Base-by-base conservation (phyloP, 768 basidiomycete species). In the Mycena kentingensis region DNA sequence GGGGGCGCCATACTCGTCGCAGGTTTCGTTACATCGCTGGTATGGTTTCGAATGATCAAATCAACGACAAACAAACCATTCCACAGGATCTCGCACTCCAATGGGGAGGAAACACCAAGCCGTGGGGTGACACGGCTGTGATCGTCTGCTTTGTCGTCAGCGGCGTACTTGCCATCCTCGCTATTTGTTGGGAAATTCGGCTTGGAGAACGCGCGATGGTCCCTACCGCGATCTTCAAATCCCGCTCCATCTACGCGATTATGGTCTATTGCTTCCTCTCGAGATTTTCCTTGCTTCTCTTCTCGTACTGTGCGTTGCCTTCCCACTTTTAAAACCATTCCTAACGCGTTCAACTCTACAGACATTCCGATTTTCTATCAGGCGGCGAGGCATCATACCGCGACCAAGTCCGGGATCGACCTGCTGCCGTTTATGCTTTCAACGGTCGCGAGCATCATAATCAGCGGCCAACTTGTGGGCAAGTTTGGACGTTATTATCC, bases 71-170 rank as follows among this genome's bases (percentile, higher is more conserved):
- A n/a, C n/a, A n/a, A n/a, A n/a, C n/a, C n/a, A n/a, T n/a, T n/a
- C n/a, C n/a, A n/a, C n/a, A n/a, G n/a, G n/a, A n/a, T 24, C 63
- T 77, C 6, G 69, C 76, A 5, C 61, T 77, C 1, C 70, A 74
- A 47, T 74, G 72, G 71, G 76, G 75, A 16, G 76, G 76, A 0
- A 71, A 72, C 56, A 59, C 64, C 16, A 72, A 73, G 58, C 62
- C 70, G 0, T 78, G 77, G 77, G 57, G 53, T 47, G 66, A 69
- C 51, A 63, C 61, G 4, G 60, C 64, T 2, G 74, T 74, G 52
- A 55, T 64, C n/a, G 37, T 52, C 21, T 21, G 41, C 39, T 51
- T 51, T 24, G 25, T 52, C 15, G 21, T 52, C 15, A 13, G 18
- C 15, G 51, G 34, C 19, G 45, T 48, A 18, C 37, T 54, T 16